phyloP scores from a whole-genome alignment of 139 green algal genomes.

The Picochlorum costavermella region DNA sequence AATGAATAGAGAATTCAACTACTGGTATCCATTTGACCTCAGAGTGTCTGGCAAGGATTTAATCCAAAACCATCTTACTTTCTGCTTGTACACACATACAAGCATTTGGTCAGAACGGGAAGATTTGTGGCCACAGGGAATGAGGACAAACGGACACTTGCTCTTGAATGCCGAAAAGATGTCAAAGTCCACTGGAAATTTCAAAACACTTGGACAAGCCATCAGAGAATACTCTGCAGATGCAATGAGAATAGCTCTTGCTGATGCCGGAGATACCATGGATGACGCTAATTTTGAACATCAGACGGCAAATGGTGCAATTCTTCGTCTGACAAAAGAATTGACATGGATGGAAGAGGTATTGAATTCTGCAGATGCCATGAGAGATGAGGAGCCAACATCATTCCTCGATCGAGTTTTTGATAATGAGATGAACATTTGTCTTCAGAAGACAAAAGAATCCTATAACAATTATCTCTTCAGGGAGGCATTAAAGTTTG shows the following conservation, averaged over 20 bases:
- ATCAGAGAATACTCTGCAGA: conserved; percentile 86
- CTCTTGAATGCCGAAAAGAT: conserved; percentile 98
- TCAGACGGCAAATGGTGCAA: conserved; percentile 79
- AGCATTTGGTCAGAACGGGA: conserved; percentile 68
- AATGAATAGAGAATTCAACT: conserved; percentile 88
- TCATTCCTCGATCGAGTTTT: conserved; percentile 83
- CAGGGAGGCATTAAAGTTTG: conserved; percentile 84
- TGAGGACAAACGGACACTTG: conserved; percentile 95
- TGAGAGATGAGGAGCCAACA: conserved; percentile 44
- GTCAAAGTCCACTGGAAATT: conserved; percentile 95
- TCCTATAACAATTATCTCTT: conserved; percentile 87
- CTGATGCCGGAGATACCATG: conserved; percentile 90
- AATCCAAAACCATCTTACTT: conserved; percentile 99
- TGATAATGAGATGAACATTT: conserved; percentile 85
- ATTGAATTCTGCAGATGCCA: conserved; percentile 40
- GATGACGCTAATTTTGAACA: conserved; percentile 98
- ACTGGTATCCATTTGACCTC: conserved; percentile 99
- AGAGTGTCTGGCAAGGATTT: conserved; percentile 92
- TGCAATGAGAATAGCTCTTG: conserved; percentile 87
- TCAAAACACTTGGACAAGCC: conserved; percentile 82
- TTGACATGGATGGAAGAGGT: conserved; percentile 86
- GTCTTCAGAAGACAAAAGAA: conserved; percentile 28
- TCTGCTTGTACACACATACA: conserved; percentile 95
- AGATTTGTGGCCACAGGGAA: conserved; percentile 51
- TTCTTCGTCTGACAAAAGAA: conserved; percentile 89